A percentile compares a stretch with the other conserved stretches of the same genome.
Evolutionary conservation across 768 basidiomycete species (phyloP).

Genomic region (Pleurotus citrinopileatus): DNA sequence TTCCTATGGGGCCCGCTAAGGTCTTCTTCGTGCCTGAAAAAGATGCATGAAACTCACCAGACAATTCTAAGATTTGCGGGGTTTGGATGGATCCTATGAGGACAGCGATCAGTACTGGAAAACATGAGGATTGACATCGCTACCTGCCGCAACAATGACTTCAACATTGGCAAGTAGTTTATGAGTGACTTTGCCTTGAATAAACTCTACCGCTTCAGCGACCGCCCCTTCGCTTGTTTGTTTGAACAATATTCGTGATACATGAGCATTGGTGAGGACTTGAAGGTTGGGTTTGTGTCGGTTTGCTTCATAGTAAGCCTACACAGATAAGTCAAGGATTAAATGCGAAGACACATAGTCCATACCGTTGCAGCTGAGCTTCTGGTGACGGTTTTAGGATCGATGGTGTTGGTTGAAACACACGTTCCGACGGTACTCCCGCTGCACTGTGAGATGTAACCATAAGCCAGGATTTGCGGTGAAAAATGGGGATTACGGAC

Average conservation of each 20-base stretch:
- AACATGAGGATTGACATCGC: not conserved
- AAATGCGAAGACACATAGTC: not conserved
- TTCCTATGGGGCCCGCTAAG: constrained; percentile 11
- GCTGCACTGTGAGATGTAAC: not conserved
- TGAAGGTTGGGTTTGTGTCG: constrained; percentile 32
- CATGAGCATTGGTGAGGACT: constrained; percentile 21
- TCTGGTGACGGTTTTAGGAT: not conserved
- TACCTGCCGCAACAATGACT: constrained; percentile 42
- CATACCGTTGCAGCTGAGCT: constrained; percentile 5
- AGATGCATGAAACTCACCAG: constrained; percentile 14
- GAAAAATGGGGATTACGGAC: not conserved
- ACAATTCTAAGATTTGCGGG: constrained; percentile 27
- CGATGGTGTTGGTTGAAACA: not conserved
- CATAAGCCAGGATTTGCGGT: not conserved
- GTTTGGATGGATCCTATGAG: constrained; percentile 23
- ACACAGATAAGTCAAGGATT: not conserved
- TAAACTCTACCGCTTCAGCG: constrained; percentile 21
- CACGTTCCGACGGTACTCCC: constrained; percentile 4
- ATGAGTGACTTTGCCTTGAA: constrained; percentile 15
- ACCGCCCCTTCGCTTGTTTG: not conserved
- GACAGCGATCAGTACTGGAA: not conserved
- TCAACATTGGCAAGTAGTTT: constrained; percentile 31
- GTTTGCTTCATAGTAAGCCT: constrained; percentile 53
- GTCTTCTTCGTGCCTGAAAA: not conserved
- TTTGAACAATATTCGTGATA: constrained; percentile 19